Conservation (phyloP, 192 early-diverging fungal genomes). For the Gonapodya sp. region DNA sequence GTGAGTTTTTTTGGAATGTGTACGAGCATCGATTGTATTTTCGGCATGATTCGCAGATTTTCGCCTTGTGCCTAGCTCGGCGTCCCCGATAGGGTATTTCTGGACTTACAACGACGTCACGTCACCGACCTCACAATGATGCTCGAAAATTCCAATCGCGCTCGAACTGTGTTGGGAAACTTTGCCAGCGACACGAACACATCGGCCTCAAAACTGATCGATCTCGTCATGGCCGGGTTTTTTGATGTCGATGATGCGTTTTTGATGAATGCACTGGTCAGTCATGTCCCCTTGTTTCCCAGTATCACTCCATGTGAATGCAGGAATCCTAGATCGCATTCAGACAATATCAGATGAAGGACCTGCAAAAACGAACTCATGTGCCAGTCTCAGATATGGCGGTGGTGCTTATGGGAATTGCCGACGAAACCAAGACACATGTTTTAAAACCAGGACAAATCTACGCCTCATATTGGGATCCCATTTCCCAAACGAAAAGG, state of each 20-base stretch:
- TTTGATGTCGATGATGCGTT: slow-evolving; percentile 22
- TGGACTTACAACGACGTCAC: slow-evolving; percentile 26
- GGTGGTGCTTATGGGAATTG: slow-evolving; percentile 39
- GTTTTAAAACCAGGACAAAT: slow-evolving; percentile 39
- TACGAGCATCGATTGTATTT: not conserved
- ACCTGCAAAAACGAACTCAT: not conserved
- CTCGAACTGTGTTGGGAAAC: slow-evolving; percentile 15
- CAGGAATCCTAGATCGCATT: not conserved
- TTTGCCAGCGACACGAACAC: slow-evolving; percentile 17
- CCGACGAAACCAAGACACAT: slow-evolving; percentile 36
- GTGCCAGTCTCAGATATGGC: slow-evolving; percentile 1
- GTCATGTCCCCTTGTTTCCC: too few species aligned
- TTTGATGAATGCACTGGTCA: slow-evolving; percentile 21
- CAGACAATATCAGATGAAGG: not conserved
- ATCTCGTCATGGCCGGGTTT: slow-evolving; percentile 21
- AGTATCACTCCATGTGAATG: not conserved
- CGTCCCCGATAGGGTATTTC: slow-evolving; percentile 43
- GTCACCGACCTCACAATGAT: slow-evolving; percentile 15
- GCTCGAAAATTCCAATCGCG: slow-evolving; percentile 11
- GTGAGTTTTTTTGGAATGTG: not conserved
- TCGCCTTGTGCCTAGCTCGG: slow-evolving; percentile 28
- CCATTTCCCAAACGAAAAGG: slow-evolving; percentile 9
- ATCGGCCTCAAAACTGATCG: slow-evolving; percentile 10
- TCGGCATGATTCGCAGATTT: not conserved
- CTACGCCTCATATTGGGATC: slow-evolving; percentile 24